These are phyloP conservation scores for Talaromyces sp. DNA, from an alignment of 2,329 filamentous ascomycete genomes.

Conservation along the genomic window DNA sequence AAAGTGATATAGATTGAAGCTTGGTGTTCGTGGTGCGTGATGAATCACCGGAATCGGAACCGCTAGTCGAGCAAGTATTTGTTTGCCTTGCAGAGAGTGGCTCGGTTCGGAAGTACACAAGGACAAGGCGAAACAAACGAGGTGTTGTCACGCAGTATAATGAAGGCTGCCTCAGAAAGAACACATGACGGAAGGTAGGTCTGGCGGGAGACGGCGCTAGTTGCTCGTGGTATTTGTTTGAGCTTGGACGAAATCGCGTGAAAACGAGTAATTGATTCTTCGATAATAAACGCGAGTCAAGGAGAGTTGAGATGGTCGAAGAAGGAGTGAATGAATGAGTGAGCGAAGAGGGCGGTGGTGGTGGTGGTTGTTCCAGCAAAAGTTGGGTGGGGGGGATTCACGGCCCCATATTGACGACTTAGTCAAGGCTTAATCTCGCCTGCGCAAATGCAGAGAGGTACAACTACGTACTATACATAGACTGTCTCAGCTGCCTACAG, in stretches of 20 bases:
- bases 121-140: constrained; percentile 3
- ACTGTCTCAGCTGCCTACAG: not conserved
- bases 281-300: not conserved
- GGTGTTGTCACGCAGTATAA: not conserved
- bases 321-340: not conserved
- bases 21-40: not conserved
- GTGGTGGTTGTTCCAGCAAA: not conserved
- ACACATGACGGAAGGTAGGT: constrained; percentile 11
- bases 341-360: not conserved
- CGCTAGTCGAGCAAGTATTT: not conserved
- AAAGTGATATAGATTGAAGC: not conserved
- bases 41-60: not conserved
- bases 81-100: not conserved
- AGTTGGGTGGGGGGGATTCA: not conserved
- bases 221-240: not conserved
- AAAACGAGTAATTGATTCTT: not conserved
- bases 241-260: not conserved
- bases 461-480: not conserved
- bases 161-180: constrained; percentile 12
- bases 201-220: not conserved
- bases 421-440: constrained; percentile 1
- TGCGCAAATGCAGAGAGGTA: not conserved
- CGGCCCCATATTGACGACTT: not conserved
- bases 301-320: not conserved
- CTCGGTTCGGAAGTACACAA: not conserved